Base-by-base conservation (phyloP, 2,329 filamentous ascomycete genomes). In the Rhexocercosporidium sp. region DNA sequence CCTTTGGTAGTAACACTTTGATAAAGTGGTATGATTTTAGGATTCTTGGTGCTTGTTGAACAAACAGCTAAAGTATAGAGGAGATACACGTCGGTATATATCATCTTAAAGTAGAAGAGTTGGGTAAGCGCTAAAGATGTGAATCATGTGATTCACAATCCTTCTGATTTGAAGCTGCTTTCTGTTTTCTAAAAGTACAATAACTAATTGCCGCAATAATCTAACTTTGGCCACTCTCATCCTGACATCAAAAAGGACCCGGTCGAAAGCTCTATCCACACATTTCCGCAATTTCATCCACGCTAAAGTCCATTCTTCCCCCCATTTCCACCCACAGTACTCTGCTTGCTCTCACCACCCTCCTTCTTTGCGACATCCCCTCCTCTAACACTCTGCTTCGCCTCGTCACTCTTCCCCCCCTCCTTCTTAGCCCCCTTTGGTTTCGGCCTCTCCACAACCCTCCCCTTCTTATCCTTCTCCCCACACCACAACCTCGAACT, bases 401-500 rank as follows among this genome's bases (percentile, higher is more conserved):
- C 22, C 20, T 16, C 29, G 8, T 27, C 57, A 31, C 39, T 44
- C 14, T 39, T 27, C 44, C 20, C 46, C 1, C 31, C 18, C 46
- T 37, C 44, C 41, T 31, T 39, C 44, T 25, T 25, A n/a, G n/a
- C n/a, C 18, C 9, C 27, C 41, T 29, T 46, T 14, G 56, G 22
- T 27, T 29, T 46, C 22, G 56, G 22, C 39, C 27, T 44, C 56
- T 59, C 39, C 37, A 49, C 59, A 8, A 51, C 12, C 8, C 44
- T 63, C 59, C 64, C 64, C 27, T 49, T 56, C 49, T 62, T 57
- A 53, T 61, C 64, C 49, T 46, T 54, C 49, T 47, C 54, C 49
- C 41, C 41, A 68, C 69, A 71, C 67, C 68, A 71, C 61, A 71
- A 29, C 47, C 53, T 62, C 60, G 65, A 54, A 20, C 22, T 22